Conservation (phyloP, 331 rosid species). For the Acacia pycnantha region DNA sequence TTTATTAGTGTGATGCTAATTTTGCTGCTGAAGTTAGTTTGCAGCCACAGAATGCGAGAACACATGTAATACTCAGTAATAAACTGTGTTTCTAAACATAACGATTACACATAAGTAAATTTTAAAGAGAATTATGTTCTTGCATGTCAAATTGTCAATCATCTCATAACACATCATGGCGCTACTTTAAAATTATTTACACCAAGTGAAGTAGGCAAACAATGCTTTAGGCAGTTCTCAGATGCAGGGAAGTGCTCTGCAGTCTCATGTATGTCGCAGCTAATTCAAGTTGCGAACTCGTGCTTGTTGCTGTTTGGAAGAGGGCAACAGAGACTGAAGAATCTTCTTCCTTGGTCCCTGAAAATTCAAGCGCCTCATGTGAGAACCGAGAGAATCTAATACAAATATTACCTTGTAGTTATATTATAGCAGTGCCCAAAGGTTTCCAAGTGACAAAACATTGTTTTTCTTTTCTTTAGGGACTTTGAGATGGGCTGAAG, state of each 20-base stretch:
- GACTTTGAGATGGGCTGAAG: not conserved
- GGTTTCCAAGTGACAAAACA: not conserved
- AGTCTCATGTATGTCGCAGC: not conserved
- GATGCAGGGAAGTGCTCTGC: not conserved
- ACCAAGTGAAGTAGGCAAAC: not conserved
- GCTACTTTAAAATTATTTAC: not conserved
- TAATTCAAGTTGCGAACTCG: not conserved
- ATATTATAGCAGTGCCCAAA: not conserved
- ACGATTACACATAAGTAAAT: not conserved
- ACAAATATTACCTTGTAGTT: not conserved
- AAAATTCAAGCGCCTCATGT: slow-evolving; percentile 22
- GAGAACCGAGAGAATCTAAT: slow-evolving; percentile 22
- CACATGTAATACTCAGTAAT: not conserved
- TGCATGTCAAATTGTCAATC: not conserved
- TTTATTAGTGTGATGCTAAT: not conserved
- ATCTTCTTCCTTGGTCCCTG: slow-evolving; percentile 84
- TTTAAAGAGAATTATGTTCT: not conserved
- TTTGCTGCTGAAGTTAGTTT: not conserved
- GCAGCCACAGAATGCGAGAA: not conserved
- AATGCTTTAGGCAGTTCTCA: not conserved
- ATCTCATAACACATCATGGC: not conserved
- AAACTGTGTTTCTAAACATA: not conserved
- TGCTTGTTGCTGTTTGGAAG: slow-evolving; percentile 34
- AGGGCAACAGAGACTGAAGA: slow-evolving; percentile 47
- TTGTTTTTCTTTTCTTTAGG: not conserved